These are phyloP conservation scores for Turritis glabra DNA, from an alignment of 345 rosid genomes.

Conservation along the genomic window DNA sequence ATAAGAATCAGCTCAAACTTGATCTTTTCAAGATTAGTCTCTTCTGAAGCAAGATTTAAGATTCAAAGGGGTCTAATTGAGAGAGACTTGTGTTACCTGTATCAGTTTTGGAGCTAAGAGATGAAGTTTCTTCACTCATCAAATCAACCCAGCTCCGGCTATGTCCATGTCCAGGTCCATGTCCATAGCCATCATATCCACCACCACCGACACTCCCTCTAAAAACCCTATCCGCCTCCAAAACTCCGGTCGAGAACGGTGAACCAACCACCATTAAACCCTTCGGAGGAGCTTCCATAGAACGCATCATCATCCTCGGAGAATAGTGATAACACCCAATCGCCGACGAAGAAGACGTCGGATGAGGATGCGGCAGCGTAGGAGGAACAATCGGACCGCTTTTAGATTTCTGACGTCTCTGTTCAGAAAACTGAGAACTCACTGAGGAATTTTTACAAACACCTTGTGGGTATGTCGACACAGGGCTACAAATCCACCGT, in stretches of 20 bases:
- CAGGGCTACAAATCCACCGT: constrained; percentile 94
- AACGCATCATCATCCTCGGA: constrained; percentile 51
- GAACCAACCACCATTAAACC: constrained; percentile 52
- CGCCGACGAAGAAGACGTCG: constrained; percentile 22
- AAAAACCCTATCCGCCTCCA: constrained; percentile 63
- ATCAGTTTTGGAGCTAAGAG: constrained; percentile 60
- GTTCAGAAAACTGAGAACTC: constrained; percentile 40
- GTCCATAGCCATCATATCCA: constrained; percentile 32
- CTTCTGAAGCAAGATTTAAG: background rate
- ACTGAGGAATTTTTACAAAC: constrained; percentile 34
- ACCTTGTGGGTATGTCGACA: constrained; percentile 45
- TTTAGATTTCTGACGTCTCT: constrained; percentile 76
- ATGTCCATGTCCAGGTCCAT: constrained; percentile 42
- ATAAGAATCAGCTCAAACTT: constrained; percentile 5
- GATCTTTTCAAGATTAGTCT: background rate
- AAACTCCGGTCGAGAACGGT: constrained; percentile 77
- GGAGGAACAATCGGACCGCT: constrained; percentile 82
- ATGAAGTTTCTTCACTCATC: constrained; percentile 52
- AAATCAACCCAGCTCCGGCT: constrained; percentile 64
- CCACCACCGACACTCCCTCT: constrained; percentile 42
- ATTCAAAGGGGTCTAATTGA: background rate
- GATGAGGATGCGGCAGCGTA: constrained; percentile 12
- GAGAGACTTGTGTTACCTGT: background rate
- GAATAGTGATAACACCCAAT: constrained; percentile 49
- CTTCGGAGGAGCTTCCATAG: constrained; percentile 46